Evolutionary conservation across 1,284 basidiomycete species (phyloP).

Genomic region (Hypsizygus ulmarius): DNA sequence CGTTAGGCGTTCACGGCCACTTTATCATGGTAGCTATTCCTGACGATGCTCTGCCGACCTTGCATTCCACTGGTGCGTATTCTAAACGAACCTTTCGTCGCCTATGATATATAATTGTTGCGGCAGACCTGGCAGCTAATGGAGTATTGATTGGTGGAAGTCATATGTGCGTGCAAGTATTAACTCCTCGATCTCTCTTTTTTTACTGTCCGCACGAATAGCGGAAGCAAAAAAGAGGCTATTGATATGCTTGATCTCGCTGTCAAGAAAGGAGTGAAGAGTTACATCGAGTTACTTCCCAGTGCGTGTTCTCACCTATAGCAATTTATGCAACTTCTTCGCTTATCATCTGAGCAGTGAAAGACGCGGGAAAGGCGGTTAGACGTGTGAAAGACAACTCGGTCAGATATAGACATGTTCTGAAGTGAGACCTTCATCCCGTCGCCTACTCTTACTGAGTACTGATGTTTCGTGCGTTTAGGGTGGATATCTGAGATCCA

Average conservation of each 20-base stretch:
- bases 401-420: conserved; percentile 28
- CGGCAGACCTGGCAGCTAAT: conserved; percentile 21
- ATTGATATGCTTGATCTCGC: conserved; percentile 59
- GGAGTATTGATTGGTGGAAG: conserved; percentile 29
- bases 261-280: conserved; percentile 42
- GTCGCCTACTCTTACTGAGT: no score
- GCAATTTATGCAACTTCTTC: no score
- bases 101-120: neutral
- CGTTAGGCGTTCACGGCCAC: conserved; percentile 23
- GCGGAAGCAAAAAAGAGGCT: conserved; percentile 64
- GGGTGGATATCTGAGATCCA: no score
- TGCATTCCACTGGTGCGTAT: conserved; percentile 19
- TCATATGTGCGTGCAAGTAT: conserved; percentile 22
- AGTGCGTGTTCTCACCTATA: conserved; percentile 16
- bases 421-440: conserved; percentile 22
- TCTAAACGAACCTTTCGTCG: neutral
- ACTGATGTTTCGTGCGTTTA: neutral
- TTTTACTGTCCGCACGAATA: conserved; percentile 25
- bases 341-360: conserved; percentile 18
- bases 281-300: conserved; percentile 27
- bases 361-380: conserved; percentile 26
- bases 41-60: conserved; percentile 24
- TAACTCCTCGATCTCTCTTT: conserved; percentile 20
- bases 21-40: conserved; percentile 35
- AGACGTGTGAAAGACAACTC: conserved; percentile 24